Percentiles rank a stretch among this genome's conserved stretches.
Evolutionary conservation across 371 early-diverging fungal species (phyloP).

Genomic region (Rhizopus sp.): DNA sequence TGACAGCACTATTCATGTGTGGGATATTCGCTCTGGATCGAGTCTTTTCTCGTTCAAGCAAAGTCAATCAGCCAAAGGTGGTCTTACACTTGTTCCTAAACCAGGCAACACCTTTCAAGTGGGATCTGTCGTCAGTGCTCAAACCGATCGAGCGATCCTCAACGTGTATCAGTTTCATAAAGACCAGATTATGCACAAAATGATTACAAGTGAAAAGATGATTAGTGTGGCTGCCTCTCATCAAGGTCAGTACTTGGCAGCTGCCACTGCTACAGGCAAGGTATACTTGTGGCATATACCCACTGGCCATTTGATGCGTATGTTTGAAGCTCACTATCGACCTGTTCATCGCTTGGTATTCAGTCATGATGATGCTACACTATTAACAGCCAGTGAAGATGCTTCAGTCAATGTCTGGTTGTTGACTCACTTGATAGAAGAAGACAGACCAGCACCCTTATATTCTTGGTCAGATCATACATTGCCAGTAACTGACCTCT

Average conservation of each 20-base stretch:
- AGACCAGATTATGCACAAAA: constrained; percentile 70
- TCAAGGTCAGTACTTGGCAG: constrained; percentile 73
- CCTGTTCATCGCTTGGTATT: constrained; percentile 73
- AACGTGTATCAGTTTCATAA: constrained; percentile 72
- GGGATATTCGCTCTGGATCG: constrained; percentile 78
- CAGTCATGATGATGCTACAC: constrained; percentile 69
- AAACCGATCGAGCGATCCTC: constrained; percentile 70
- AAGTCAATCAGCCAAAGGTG: constrained; percentile 49
- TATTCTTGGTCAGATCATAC: constrained; percentile 87
- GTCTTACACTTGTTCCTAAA: constrained; percentile 45
- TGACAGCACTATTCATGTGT: constrained; percentile 61
- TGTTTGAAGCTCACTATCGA: constrained; percentile 92
- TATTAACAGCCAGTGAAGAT: constrained; percentile 89
- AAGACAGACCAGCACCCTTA: constrained; percentile 64
- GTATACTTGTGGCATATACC: constrained; percentile 87
- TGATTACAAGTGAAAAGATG: constrained; percentile 82
- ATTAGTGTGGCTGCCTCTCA: constrained; percentile 66
- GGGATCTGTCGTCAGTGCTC: constrained; percentile 62
- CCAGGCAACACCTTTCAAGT: constrained; percentile 46
- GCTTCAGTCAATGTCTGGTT: constrained; percentile 86
- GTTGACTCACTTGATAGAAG: constrained; percentile 43
- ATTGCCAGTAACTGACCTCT: constrained; percentile 80
- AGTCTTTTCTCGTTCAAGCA: constrained; percentile 71
- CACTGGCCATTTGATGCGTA: constrained; percentile 77
- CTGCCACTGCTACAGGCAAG: constrained; percentile 77